Conservation (phyloP, 106 monocot species). For the Apostasia shenzhenica region DNA sequence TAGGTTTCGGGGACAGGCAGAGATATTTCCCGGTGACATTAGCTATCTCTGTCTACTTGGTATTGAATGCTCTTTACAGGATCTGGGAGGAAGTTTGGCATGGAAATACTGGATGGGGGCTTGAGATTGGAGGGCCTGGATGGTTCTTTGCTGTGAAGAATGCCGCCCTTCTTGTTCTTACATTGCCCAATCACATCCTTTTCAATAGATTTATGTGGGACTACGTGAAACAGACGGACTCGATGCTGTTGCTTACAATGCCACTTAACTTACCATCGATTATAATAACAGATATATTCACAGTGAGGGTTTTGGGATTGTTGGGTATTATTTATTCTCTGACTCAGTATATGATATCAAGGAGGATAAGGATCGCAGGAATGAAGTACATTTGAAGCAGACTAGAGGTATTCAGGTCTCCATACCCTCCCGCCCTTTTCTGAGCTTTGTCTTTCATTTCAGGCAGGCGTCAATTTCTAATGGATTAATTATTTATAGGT, state of each 20-base stretch:
- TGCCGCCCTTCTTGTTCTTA: slow-evolving; percentile 77
- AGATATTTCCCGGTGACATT: slow-evolving; percentile 82
- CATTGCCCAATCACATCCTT: slow-evolving; percentile 92
- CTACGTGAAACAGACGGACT: slow-evolving; percentile 91
- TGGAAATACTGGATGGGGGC: slow-evolving; percentile 60
- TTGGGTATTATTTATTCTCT: slow-evolving; percentile 79
- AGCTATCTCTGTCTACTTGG: slow-evolving; percentile 72
- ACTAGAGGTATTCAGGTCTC: not conserved
- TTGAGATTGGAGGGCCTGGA: slow-evolving; percentile 84
- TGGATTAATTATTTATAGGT: too few species aligned
- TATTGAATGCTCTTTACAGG: slow-evolving; percentile 65
- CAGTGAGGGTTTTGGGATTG: slow-evolving; percentile 78
- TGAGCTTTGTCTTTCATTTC: not conserved
- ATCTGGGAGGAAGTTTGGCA: slow-evolving; percentile 87
- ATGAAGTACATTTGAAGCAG: slow-evolving; percentile 87
- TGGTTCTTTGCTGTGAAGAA: slow-evolving; percentile 96
- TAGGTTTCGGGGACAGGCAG: slow-evolving; percentile 86
- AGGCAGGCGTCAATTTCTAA: not conserved
- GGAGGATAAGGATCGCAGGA: slow-evolving; percentile 86
- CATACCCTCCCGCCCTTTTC: not conserved
- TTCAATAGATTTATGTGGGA: slow-evolving; percentile 99
- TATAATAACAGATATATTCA: slow-evolving; percentile 76
- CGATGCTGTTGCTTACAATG: slow-evolving; percentile 72
- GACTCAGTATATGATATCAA: slow-evolving; percentile 78
- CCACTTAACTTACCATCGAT: slow-evolving; percentile 93